Conservation (phyloP, 805 yeast genomes). For the Dipodascopsis tothii region DNA sequence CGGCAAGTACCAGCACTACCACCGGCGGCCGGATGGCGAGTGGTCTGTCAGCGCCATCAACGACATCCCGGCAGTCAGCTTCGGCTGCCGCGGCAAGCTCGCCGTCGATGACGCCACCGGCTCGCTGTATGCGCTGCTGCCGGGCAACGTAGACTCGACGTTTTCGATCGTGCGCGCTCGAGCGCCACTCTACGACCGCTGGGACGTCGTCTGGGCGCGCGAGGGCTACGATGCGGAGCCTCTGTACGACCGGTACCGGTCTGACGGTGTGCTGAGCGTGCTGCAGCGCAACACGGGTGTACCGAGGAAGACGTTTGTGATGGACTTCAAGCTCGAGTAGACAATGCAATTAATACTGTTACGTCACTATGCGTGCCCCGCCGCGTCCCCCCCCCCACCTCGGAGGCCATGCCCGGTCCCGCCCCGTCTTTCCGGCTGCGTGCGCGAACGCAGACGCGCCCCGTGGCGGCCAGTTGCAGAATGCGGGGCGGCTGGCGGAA, state of each 20-base stretch:
- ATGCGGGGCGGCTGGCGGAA: no score
- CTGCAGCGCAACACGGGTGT: slow-evolving; percentile 1
- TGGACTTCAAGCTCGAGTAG: no score
- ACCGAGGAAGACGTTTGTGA: no score
- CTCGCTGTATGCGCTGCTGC: neutral
- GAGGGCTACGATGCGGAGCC: slow-evolving; percentile 3
- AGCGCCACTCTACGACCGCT: no score
- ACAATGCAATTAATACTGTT: no score
- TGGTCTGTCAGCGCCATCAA: neutral
- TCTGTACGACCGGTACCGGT: slow-evolving; percentile 1
- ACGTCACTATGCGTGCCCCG: no score
- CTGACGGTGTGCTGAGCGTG: slow-evolving; percentile 1
- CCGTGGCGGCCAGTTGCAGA: no score
- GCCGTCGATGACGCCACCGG: neutral
- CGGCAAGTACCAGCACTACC: slow-evolving; percentile 21
- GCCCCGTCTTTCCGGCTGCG: no score
- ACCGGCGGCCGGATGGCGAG: neutral
- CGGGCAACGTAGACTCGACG: slow-evolving; percentile 2
- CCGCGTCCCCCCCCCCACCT: no score
- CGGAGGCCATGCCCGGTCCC: no score
- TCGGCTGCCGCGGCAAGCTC: slow-evolving; percentile 4
- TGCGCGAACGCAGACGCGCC: no score
- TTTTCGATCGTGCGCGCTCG: no score
- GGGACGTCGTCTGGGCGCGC: slow-evolving; percentile 1
- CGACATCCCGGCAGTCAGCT: slow-evolving; percentile 4